Conservation (phyloP, 495 filamentous ascomycete genomes). For the Podospora didyma region DNA sequence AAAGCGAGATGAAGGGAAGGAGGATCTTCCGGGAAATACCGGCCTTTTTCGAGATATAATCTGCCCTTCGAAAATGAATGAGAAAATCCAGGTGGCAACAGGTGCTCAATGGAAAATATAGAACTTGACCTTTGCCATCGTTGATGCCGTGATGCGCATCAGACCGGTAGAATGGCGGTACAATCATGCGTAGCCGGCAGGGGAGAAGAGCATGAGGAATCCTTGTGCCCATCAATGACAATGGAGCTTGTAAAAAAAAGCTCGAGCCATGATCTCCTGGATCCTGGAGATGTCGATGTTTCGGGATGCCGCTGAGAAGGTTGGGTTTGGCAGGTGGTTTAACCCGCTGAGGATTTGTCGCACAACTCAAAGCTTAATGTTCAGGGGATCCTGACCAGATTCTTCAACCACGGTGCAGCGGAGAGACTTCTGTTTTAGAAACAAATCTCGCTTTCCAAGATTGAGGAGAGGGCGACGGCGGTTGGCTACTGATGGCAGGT, state of each 20-base stretch:
- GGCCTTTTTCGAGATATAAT: neutral
- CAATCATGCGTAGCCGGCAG: constrained; percentile 4
- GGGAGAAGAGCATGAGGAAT: neutral
- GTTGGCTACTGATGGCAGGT: too few relatives aligned
- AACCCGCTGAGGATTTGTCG: too few relatives aligned
- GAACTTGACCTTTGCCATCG: neutral
- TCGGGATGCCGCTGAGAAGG: too few relatives aligned
- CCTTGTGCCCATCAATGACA: constrained; percentile 4
- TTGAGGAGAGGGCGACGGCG: neutral
- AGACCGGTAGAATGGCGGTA: constrained; percentile 7
- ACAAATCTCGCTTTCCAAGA: constrained; percentile 1
- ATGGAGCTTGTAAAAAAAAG: neutral
- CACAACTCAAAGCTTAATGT: too few relatives aligned
- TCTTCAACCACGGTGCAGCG: neutral
- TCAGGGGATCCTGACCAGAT: too few relatives aligned
- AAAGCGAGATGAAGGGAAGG: neutral
- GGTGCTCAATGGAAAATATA: neutral
- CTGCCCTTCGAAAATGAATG: neutral
- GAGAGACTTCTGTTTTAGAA: neutral
- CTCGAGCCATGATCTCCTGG: neutral
- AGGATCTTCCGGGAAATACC: too few relatives aligned
- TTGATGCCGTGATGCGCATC: constrained; percentile 7
- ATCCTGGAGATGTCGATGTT: too few relatives aligned
- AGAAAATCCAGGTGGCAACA: neutral
- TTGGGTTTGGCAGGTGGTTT: too few relatives aligned